Conservation (phyloP, 2,329 filamentous ascomycete genomes). For the Trichoderma citrinoviride region DNA sequence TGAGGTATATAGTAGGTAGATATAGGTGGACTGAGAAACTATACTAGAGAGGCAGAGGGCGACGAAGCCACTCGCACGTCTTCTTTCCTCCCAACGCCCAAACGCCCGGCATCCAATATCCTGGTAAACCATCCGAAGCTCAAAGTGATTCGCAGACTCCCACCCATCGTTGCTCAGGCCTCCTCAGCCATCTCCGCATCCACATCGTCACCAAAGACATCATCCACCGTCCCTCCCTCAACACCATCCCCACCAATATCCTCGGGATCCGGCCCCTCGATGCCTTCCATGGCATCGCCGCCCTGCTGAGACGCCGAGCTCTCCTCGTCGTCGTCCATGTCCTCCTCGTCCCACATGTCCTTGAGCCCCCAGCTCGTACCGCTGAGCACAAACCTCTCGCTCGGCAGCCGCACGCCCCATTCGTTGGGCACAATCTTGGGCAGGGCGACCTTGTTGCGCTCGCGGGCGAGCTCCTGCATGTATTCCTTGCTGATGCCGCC, state of each 20-base stretch:
- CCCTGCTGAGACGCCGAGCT: slow-evolving; percentile 39
- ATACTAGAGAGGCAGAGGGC: neutral
- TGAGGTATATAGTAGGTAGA: neutral
- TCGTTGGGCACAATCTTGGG: slow-evolving; percentile 62
- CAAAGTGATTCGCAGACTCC: neutral
- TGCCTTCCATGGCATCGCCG: slow-evolving; percentile 50
- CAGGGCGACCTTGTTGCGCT: slow-evolving; percentile 65
- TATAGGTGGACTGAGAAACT: neutral
- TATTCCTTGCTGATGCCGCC: slow-evolving; percentile 69
- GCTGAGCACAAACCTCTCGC: slow-evolving; percentile 66
- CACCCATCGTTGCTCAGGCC: neutral
- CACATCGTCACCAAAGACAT: slow-evolving; percentile 54
- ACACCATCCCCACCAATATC: slow-evolving; percentile 47
- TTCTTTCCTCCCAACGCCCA: slow-evolving; percentile 16
- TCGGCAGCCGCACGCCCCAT: slow-evolving; percentile 65
- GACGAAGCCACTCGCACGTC: neutral
- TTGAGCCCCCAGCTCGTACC: slow-evolving; percentile 63
- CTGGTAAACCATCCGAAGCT: neutral
- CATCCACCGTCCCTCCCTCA: slow-evolving; percentile 52
- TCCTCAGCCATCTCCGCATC: slow-evolving; percentile 57
- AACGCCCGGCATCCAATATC: slow-evolving; percentile 13
- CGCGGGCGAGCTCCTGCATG: slow-evolving; percentile 69
- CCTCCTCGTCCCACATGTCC: slow-evolving; percentile 55
- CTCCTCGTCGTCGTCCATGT: slow-evolving; percentile 42
- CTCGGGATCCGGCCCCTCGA: slow-evolving; percentile 42